A percentile compares a stretch with the other conserved stretches of the same genome.
These are phyloP conservation scores for Alternaria angustiovoidea DNA, from an alignment of 2,329 filamentous ascomycete species.

Conservation along the genomic window DNA sequence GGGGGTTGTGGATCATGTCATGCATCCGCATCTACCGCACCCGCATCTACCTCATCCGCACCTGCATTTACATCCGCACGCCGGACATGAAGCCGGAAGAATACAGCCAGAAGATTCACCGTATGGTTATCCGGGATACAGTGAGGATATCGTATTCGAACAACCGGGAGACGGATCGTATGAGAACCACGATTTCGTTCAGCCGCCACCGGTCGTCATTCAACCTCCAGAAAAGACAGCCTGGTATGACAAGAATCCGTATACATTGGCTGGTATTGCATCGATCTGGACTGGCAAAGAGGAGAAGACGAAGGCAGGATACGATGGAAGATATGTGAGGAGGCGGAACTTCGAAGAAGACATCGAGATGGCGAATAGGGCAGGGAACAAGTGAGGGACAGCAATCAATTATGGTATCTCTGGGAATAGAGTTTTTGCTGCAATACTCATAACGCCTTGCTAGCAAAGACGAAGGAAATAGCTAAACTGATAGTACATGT, in stretches of 20 bases:
- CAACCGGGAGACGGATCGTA: not conserved
- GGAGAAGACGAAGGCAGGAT: not conserved
- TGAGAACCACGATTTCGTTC: not conserved
- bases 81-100: not conserved
- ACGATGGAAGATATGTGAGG: conserved; percentile 3
- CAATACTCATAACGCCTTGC: not conserved
- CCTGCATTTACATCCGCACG: not conserved
- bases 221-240: not conserved
- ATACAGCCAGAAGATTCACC: not conserved
- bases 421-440: not conserved
- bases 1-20: not conserved
- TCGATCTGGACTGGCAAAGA: conserved; percentile 5
- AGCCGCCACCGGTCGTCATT: not conserved
- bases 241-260: conserved; percentile 5
- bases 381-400: not conserved
- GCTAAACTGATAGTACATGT: not conserved
- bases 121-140: not conserved
- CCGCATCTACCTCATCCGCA: not conserved
- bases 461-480: not conserved
- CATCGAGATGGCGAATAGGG: not conserved
- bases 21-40: not conserved
- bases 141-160: not conserved
- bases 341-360: conserved; percentile 3
- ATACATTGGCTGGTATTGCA: conserved; percentile 6
- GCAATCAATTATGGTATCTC: not conserved